These are phyloP conservation scores for Maudiozyma pseudohumilis DNA, from an alignment of 805 yeast genomes.

Conservation along the genomic window DNA sequence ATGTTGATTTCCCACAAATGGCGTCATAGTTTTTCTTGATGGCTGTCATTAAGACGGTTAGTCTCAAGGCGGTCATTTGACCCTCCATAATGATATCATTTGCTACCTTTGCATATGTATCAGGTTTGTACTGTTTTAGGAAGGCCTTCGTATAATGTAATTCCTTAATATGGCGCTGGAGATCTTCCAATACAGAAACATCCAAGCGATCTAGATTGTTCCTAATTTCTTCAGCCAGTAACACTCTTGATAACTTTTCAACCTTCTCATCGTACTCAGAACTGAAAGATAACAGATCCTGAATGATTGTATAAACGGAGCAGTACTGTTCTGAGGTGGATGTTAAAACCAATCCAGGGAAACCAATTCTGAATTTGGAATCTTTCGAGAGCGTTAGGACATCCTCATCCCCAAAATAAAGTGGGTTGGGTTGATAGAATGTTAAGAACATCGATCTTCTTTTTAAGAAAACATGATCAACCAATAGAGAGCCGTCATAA, in stretches of 20 bases:
- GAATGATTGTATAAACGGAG: constrained; percentile 40
- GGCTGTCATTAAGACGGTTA: constrained; percentile 36
- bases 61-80: constrained; percentile 30
- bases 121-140: constrained; percentile 30
- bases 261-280: constrained; percentile 33
- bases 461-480: constrained; percentile 39
- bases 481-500: constrained; percentile 37
- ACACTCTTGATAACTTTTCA: constrained; percentile 40
- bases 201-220: constrained; percentile 25
- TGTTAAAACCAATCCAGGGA: constrained; percentile 41
- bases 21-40: constrained; percentile 29
- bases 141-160: constrained; percentile 34
- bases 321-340: constrained; percentile 51
- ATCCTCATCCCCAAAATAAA: constrained; percentile 34
- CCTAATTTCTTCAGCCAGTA: constrained; percentile 45
- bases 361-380: constrained; percentile 26
- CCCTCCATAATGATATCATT: constrained; percentile 31
- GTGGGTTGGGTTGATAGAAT: constrained; percentile 41
- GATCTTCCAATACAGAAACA: constrained; percentile 41
- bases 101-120: constrained; percentile 29
- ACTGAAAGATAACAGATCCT: constrained; percentile 33
- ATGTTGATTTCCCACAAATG: constrained; percentile 15
- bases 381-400: constrained; percentile 18
- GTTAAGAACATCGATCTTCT: constrained; percentile 44
- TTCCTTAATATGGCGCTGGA: constrained; percentile 35